phyloP scores from a whole-genome alignment of 768 basidiomycete species.

The Megacollybia marginata region DNA sequence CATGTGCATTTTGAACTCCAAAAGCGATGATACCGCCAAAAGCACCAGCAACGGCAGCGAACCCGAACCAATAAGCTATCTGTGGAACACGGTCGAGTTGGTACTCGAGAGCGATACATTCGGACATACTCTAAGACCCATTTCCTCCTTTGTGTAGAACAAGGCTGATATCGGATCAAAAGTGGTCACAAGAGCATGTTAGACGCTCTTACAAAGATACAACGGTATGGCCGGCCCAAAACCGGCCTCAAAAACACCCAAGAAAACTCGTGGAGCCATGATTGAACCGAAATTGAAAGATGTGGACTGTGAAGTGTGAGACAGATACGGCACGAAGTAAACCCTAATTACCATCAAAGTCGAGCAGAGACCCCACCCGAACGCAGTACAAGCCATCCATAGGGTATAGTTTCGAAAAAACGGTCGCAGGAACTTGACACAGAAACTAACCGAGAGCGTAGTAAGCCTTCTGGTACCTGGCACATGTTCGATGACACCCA shows the following conservation, averaged over 20 bases:
- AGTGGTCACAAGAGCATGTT: no score
- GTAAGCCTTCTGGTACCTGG: background rate
- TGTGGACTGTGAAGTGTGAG: conserved; percentile 35
- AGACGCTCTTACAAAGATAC: conserved; percentile 39
- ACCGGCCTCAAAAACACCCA: conserved; percentile 69
- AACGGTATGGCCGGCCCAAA: conserved; percentile 75
- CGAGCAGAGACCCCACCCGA: conserved; percentile 74
- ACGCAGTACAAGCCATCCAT: conserved; percentile 58
- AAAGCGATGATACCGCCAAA: conserved; percentile 83
- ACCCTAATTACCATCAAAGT: conserved; percentile 48
- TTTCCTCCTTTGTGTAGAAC: conserved; percentile 56
- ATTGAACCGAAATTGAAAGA: conserved; percentile 55
- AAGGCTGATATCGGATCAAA: conserved; percentile 24
- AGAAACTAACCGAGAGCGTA: conserved; percentile 40
- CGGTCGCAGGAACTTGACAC: conserved; percentile 58
- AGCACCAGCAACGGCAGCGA: conserved; percentile 78
- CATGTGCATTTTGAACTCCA: conserved; percentile 56
- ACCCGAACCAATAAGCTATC: conserved; percentile 55
- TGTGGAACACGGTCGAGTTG: no score
- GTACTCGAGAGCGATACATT: no score
- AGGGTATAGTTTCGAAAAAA: conserved; percentile 62
- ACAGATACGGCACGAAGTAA: conserved; percentile 7
- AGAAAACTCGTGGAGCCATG: conserved; percentile 46
- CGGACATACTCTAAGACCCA: no score
- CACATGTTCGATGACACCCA: conserved; percentile 19